Base-by-base conservation (phyloP, 495 filamentous ascomycete species). In the Trichoderma parareesei region DNA sequence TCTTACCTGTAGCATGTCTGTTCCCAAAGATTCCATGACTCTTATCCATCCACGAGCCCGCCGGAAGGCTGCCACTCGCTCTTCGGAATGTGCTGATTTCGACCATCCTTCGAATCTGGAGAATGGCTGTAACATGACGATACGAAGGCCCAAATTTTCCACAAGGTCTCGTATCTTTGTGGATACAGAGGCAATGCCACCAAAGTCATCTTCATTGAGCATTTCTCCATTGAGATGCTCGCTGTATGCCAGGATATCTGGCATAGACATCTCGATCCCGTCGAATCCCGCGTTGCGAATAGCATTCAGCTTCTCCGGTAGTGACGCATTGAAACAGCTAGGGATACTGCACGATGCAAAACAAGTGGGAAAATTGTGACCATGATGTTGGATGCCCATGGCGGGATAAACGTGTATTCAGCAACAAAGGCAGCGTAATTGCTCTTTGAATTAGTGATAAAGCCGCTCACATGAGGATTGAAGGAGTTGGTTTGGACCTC, bases 61-160 rank as follows among this genome's bases (percentile, higher is more conserved):
- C 6, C 72, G 70, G 66, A 91, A 90, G 0, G 88, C 90, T 60
- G 89, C 85, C 37, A 84, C 76, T 20, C 88, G 72, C 71, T 88
- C 84, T 4, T 70, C 64, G 6, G 81, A 83, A 6, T 38, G 37
- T 38, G 3, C 67, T 0, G 77, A 86, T 27, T 78, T 77, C 2
- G 78, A 74, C 88, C 90, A 94, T 6, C 90, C 90, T 68, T 95
- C 90, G 68, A 92, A 92, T 65, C 92, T 89, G 7, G 85, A 74
- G 69, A 93, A 92, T 0, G 90, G 89, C 69, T 93, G 90, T 10
- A 95, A 73, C 77, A 91, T 88, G 69, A 93, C 78, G 53, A 93
- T 84, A 35, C 75, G 76, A 6, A 93, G 76, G 0, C 73, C 68
- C 40, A 83, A 76, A 20, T 78, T 71, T 18, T 82, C 71, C 65